A percentile compares a stretch with the other conserved stretches of the same genome.
Evolutionary conservation across 805 yeast genomes (phyloP).

Genomic region (Candida railenensis): DNA sequence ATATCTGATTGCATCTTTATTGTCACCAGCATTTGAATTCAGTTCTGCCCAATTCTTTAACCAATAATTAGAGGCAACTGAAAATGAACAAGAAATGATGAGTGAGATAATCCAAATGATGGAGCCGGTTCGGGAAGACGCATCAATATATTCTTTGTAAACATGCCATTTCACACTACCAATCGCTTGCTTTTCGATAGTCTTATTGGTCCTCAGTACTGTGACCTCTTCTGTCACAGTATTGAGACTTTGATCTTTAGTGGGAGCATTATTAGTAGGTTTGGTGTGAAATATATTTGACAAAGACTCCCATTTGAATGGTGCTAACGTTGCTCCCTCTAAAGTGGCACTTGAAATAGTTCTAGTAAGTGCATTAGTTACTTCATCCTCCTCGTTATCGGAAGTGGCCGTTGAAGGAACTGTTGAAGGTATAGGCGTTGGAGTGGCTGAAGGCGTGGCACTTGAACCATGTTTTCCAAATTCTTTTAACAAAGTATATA

Average conservation of each 20-base stretch:
- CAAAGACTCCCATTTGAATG: slow-evolving; percentile 3
- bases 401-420: not conserved
- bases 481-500: slow-evolving; percentile 36
- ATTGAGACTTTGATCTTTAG: slow-evolving; percentile 4
- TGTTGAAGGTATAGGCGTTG: slow-evolving; percentile 3
- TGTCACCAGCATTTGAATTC: slow-evolving; percentile 40
- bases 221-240: slow-evolving; percentile 12
- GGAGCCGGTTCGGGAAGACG: slow-evolving; percentile 56
- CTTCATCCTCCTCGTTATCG: slow-evolving; percentile 7
- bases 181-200: slow-evolving; percentile 51
- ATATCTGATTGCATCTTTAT: slow-evolving; percentile 43
- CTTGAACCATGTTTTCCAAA: slow-evolving; percentile 22
- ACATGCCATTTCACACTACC: slow-evolving; percentile 60
- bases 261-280: slow-evolving; percentile 4
- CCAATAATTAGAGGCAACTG: slow-evolving; percentile 57
- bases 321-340: slow-evolving; percentile 1
- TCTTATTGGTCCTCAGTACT: slow-evolving; percentile 15
- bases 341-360: not conserved
- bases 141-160: slow-evolving; percentile 54
- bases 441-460: not conserved
- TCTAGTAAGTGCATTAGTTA: not conserved
- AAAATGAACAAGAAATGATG: slow-evolving; percentile 23
- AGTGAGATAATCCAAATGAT: slow-evolving; percentile 35
- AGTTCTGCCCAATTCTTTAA: slow-evolving; percentile 68
- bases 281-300: not conserved